Evolutionary conservation across 331 rosid species (phyloP).

Genomic region (Malus hybrid): DNA sequence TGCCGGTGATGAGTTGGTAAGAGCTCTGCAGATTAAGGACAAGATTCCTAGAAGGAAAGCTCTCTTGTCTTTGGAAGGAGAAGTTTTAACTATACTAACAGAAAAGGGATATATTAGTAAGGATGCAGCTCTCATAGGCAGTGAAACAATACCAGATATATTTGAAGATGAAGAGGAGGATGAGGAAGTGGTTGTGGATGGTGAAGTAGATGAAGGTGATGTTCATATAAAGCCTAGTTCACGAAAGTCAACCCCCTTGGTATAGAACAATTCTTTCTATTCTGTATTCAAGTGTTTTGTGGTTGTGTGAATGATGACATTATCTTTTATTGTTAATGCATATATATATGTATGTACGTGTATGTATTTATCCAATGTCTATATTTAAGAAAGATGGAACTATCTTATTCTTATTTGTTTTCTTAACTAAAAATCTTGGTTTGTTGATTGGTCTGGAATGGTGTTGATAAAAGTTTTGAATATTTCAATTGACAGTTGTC

Average conservation of each 20-base stretch:
- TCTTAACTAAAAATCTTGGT: not conserved
- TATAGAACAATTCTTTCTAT: slow-evolving; percentile 23
- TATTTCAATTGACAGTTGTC: not conserved
- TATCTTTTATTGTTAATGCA: not conserved
- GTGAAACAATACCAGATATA: slow-evolving; percentile 53
- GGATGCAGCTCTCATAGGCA: slow-evolving; percentile 34
- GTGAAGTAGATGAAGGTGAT: slow-evolving; percentile 99
- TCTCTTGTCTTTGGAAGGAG: slow-evolving; percentile 67
- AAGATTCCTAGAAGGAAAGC: slow-evolving; percentile 95
- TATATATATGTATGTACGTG: not conserved
- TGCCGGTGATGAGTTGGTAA: slow-evolving; percentile 64
- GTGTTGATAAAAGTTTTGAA: not conserved
- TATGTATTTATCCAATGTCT: not conserved
- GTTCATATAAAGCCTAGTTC: slow-evolving; percentile 82
- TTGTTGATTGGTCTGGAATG: not conserved
- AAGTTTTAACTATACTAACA: slow-evolving; percentile 67
- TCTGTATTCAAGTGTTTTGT: not conserved
- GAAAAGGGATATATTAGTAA: slow-evolving; percentile 66
- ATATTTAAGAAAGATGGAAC: not conserved
- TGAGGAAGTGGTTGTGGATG: slow-evolving; percentile 90
- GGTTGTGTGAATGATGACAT: not conserved
- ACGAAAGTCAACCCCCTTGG: slow-evolving; percentile 53
- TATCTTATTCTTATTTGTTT: not conserved
- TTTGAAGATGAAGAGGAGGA: slow-evolving; percentile 91
- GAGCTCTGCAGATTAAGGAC: slow-evolving; percentile 62